Conservation (phyloP, 2,329 filamentous ascomycete species). For the Pseudocercospora cruenta region DNA sequence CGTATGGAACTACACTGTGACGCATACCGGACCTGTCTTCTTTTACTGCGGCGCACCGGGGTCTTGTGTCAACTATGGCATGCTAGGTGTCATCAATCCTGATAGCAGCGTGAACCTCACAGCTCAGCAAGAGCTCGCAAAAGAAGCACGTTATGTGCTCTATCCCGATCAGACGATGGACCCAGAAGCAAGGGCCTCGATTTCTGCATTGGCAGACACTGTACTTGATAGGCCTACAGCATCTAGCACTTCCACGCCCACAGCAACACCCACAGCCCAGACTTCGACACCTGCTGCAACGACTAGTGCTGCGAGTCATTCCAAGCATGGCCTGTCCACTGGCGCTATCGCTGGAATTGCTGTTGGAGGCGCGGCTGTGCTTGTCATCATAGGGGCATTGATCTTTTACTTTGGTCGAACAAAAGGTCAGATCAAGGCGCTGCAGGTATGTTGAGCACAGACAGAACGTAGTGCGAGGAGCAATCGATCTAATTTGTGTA, state of each 20-base stretch:
- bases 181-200: constrained; percentile 1
- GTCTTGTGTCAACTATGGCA: constrained; percentile 66
- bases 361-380: background rate
- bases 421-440: background rate
- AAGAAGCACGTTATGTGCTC: background rate
- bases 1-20: constrained; percentile 49
- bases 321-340: constrained; percentile 21
- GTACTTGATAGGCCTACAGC: background rate
- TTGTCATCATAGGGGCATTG: background rate
- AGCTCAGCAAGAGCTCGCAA: constrained; percentile 32
- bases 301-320: background rate
- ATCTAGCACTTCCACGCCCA: background rate
- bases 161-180: constrained; percentile 6
- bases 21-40: constrained; percentile 67
- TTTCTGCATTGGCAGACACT: constrained; percentile 1
- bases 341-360: background rate
- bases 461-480: too few relatives aligned
- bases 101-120: constrained; percentile 35
- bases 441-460: background rate
- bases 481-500: background rate
- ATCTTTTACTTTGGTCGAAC: constrained; percentile 1
- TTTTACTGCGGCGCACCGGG: constrained; percentile 69
- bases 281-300: background rate
- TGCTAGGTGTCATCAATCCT: constrained; percentile 77
- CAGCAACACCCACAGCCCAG: background rate